phyloP scores from a whole-genome alignment of 805 yeast species.

The Cyberlindnera euphorbiae region DNA sequence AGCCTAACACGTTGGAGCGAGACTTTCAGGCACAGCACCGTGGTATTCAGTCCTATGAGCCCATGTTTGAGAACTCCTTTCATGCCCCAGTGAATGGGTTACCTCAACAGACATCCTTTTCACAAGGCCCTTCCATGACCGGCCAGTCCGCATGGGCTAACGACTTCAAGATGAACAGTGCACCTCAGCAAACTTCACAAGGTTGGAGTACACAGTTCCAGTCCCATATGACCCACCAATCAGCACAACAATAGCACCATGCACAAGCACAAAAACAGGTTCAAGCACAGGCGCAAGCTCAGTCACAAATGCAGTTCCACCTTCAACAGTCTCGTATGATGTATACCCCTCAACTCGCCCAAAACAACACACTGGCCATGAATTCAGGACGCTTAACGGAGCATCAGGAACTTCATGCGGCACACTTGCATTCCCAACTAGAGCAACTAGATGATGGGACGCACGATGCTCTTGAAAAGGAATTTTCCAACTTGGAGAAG shows the following conservation, averaged over 20 bases:
- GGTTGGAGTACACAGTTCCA: conserved; percentile 21
- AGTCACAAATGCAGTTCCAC: conserved; percentile 4
- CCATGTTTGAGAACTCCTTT: conserved; percentile 8
- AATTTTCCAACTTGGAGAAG: conserved; percentile 14
- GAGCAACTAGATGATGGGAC: conserved; percentile 12
- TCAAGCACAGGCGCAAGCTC: conserved; percentile 1
- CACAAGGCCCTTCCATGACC: too few relatives aligned
- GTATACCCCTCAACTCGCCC: conserved; percentile 10
- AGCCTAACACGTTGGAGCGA: conserved; percentile 13
- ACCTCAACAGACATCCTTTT: too few relatives aligned
- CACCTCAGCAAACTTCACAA: conserved; percentile 10
- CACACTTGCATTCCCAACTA: conserved; percentile 12
- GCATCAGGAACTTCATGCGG: conserved; percentile 21
- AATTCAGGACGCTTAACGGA: conserved; percentile 17
- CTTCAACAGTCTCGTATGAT: conserved; percentile 7
- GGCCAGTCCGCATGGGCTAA: conserved; percentile 21
- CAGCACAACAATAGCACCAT: conserved; percentile 6
- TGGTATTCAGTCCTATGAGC: conserved; percentile 10
- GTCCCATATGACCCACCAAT: conserved; percentile 7
- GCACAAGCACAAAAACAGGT: background rate
- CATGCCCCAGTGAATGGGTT: conserved; percentile 1
- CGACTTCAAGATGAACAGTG: conserved; percentile 18
- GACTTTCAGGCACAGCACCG: conserved; percentile 20
- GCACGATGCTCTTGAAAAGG: conserved; percentile 13
- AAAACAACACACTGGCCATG: conserved; percentile 5